Evolutionary conservation across 495 filamentous ascomycete species (phyloP), one percentile per base, ranked within the genome.

Genomic region (Extremus antarcticus): DNA sequence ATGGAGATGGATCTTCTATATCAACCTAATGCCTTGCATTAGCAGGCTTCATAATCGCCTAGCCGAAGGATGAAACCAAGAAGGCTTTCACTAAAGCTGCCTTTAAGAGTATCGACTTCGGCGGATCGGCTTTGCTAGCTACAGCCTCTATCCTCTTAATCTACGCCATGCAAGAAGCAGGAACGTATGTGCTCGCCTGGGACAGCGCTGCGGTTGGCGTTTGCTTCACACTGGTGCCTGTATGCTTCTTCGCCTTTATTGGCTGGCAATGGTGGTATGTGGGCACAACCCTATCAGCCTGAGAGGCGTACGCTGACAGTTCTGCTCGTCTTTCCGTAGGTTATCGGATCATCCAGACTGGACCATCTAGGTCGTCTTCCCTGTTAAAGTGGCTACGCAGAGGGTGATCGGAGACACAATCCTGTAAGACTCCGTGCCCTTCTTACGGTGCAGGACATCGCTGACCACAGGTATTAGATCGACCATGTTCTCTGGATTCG

Each of bases 1-100:
- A 17, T 55, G 53, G 53, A 25, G 53, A 9, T 55, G 53, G 53
- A 55, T 55, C 29, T 55, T 55, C 43, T 39, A 35, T 32, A 39
- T 55, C 20, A 55, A 55, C 29, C 22, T 48, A 13, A 22, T 7
- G 25, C n/a, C 43, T 39, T 20, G 35, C 43, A 7, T 10, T 39
- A 17, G 7, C 43, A 25, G 32, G 25, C 13, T 32, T 55, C 35
- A 10, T 48, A 21, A 22, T 55, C 2, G 23, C 53, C 16, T 55
- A 43, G 53, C 53, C 53, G 43, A 55, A 32, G 19, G n/a, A 46
- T 4, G 35, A 48, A 0, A 35, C 22, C 21, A 25, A 35, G 9
- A 46, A 47, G 32, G n/a, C 21, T 32, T 41, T 55, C 25, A 43
- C 43, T 15, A 55, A 48, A 25, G 32, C 23, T 24, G 35, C 53